Evolutionary conservation across 1,284 basidiomycete genomes (phyloP).

Genomic region (Laetiporus sulphureus): DNA sequence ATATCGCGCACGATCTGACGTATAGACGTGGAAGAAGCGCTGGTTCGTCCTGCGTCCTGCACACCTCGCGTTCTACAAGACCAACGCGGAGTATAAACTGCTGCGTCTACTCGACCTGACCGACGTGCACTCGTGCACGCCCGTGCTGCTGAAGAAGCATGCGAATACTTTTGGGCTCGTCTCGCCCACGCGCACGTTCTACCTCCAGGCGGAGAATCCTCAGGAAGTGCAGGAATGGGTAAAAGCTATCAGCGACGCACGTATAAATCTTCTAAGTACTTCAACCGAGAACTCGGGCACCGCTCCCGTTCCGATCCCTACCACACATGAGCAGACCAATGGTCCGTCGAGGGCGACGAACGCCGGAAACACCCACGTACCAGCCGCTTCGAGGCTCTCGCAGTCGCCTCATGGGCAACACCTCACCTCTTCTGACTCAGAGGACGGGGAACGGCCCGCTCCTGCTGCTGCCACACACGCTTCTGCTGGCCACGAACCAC

Average conservation of each 20-base stretch:
- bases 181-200: conserved; percentile 88
- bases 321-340: conserved; percentile 12
- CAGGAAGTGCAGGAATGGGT: conserved; percentile 85
- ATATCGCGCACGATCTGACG: conserved; percentile 7
- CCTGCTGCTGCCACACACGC: conserved; percentile 13
- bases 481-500: conserved; percentile 6
- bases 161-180: conserved; percentile 90
- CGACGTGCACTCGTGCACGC: conserved; percentile 88
- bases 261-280: conserved; percentile 55
- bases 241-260: conserved; percentile 71
- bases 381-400: conserved; percentile 19
- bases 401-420: conserved; percentile 26
- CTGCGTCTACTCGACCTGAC: conserved; percentile 84
- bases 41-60: conserved; percentile 96
- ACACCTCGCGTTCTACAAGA: conserved; percentile 97
- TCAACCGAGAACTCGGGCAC: conserved; percentile 50
- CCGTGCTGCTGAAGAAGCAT: conserved; percentile 87
- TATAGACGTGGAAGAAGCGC: conserved; percentile 94
- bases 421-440: conserved; percentile 71
- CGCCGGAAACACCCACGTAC: too few relatives aligned
- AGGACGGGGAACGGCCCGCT: conserved; percentile 37
- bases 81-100: conserved; percentile 86
- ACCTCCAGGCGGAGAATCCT: conserved; percentile 74
- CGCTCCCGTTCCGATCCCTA: conserved; percentile 38
- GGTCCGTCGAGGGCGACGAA: conserved; percentile 9